Percentiles rank a stretch among this genome's conserved stretches.
Conservation (phyloP, 2,329 filamentous ascomycete species). For the Arthroderma sp. region DNA sequence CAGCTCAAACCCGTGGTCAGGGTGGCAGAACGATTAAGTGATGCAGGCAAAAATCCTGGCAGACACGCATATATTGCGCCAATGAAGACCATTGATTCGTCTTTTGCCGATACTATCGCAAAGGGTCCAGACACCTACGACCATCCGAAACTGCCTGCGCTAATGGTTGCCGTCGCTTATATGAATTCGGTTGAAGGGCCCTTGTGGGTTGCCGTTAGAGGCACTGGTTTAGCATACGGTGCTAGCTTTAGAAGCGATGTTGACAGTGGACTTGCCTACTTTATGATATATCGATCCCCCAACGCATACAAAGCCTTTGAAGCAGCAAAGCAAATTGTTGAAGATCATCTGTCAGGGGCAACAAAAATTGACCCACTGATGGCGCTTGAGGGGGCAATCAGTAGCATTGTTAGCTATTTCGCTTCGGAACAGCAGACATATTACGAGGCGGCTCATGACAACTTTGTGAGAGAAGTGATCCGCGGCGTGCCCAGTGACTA, state of each 20-base stretch:
- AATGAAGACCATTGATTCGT: conserved; percentile 86
- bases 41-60: conserved; percentile 63
- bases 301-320: conserved; percentile 77
- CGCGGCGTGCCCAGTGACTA: conserved; percentile 64
- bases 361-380: conserved; percentile 65
- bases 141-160: conserved; percentile 66
- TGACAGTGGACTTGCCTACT: conserved; percentile 68
- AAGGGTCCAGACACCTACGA: conserved; percentile 62
- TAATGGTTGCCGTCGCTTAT: conserved; percentile 81
- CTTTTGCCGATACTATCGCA: conserved; percentile 66
- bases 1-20: conserved; percentile 59
- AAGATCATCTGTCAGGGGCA: conserved; percentile 59
- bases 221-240: conserved; percentile 86
- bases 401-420: conserved; percentile 71
- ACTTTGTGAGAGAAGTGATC: conserved; percentile 72
- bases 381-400: conserved; percentile 72
- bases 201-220: conserved; percentile 84
- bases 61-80: conserved; percentile 67
- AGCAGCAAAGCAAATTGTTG: conserved; percentile 62
- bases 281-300: conserved; percentile 80
- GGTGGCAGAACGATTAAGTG: conserved; percentile 58
- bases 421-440: conserved; percentile 84
- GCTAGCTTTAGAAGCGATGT: conserved; percentile 65
- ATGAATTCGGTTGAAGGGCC: conserved; percentile 89
- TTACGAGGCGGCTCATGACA: conserved; percentile 65